phyloP scores from a whole-genome alignment of 176 grass and related monocot species.

The Oryza rufipogon region DNA sequence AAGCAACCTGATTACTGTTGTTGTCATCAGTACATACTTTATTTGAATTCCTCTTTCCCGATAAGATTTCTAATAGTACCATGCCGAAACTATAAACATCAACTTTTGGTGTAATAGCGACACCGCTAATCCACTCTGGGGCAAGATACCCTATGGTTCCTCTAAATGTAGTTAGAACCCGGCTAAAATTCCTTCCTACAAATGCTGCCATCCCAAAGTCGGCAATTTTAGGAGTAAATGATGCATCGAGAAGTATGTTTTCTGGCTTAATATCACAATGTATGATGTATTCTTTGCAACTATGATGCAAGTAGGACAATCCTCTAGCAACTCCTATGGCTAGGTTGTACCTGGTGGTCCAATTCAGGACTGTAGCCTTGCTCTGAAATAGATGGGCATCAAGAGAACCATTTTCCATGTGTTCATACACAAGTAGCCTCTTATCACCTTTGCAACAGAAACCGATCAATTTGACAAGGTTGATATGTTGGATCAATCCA shows the following conservation, averaged over 20 bases:
- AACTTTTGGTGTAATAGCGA: constrained; percentile 39
- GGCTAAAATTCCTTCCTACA: constrained; percentile 49
- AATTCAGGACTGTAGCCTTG: background rate
- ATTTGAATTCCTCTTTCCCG: constrained; percentile 35
- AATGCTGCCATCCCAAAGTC: constrained; percentile 57
- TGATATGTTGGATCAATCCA: background rate
- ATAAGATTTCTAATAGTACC: constrained; percentile 51
- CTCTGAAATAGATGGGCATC: background rate
- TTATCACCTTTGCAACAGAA: background rate
- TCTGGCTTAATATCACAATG: constrained; percentile 59
- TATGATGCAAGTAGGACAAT: constrained; percentile 46
- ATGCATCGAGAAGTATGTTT: constrained; percentile 35
- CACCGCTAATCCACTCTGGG: constrained; percentile 46
- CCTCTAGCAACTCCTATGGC: constrained; percentile 41
- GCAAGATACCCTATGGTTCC: constrained; percentile 54
- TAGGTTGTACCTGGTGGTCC: background rate
- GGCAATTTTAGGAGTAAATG: constrained; percentile 45
- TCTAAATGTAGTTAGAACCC: constrained; percentile 47
- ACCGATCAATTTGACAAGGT: background rate
- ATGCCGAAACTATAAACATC: constrained; percentile 62
- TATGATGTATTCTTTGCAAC: constrained; percentile 54
- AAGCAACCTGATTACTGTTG: background rate
- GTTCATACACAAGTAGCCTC: background rate
- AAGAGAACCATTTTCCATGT: background rate
- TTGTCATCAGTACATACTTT: background rate